Evolutionary conservation across 129 eudicot species (phyloP), one percentile per base, ranked within the genome.

Genomic region (Cynara cardunculus): DNA sequence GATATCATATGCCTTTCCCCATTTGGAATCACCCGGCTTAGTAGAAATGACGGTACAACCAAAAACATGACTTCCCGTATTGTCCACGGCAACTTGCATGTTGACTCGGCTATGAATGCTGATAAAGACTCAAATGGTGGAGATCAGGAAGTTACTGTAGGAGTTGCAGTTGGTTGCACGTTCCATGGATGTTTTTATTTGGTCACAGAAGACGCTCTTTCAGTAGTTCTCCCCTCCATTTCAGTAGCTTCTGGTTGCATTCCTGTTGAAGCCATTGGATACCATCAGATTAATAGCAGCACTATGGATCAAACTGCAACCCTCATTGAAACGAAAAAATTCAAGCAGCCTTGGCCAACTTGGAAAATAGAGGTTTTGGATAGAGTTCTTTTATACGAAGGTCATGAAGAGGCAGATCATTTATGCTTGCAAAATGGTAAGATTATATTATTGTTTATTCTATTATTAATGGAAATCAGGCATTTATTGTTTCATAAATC

Each of bases 351-450:
- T 49, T 87, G 89, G 87, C 87, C 93, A 79, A 85, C 94, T 61
- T 92, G 97, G 97, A 93, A 90, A 89, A 69, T 88, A 77, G 99
- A 89, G 84, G 82, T 95, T 59, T 81, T 95, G 86, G 99, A 95
- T 84, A 89, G 94, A 87, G 89, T 87, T 71, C 92, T 95, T 82
- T 31, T 95, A 46, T 92, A 87, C 72, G 99, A 95, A 88, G 96
- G 94, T 78, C 88, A 92, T 86, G 93, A 90, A 85, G 97, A 80
- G 85, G 99, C 99, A 81, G 99, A 92, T 81, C 85, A 74, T 32
- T 73, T 95, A 76, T 95, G 97, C 90, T 78, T 80, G 46, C 89
- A 92, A 85, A 95, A 95, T 77, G 99, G 99, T 92, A 81, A 83
- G 85, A 21, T 30, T 64, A 25, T 79, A 10, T 41, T 37, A 3